Evolutionary conservation across 2,329 filamentous ascomycete species (phyloP).

Genomic region (Aureobasidium namibiae): DNA sequence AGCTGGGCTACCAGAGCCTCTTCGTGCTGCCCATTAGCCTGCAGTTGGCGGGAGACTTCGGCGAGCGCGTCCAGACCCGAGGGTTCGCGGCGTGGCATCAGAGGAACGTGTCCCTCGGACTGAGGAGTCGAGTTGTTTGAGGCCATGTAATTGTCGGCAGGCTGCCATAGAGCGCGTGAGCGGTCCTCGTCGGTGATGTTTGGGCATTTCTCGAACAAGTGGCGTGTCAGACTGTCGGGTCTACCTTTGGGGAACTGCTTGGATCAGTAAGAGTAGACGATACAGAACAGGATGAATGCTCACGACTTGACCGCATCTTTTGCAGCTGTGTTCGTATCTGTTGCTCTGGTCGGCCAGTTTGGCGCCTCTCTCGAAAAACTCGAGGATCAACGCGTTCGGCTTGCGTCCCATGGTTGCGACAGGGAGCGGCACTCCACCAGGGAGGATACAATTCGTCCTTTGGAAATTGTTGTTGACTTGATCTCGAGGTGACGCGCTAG

Average conservation of each 20-base stretch:
- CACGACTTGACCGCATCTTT: slow-evolving; percentile 69
- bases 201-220: slow-evolving; percentile 80
- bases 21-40: slow-evolving; percentile 14
- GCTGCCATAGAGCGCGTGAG: slow-evolving; percentile 15
- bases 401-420: slow-evolving; percentile 60
- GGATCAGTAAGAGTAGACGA: slow-evolving; percentile 17
- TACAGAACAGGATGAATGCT: background rate
- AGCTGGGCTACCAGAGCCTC: slow-evolving; percentile 14
- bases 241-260: slow-evolving; percentile 74
- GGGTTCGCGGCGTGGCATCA: slow-evolving; percentile 13
- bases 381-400: slow-evolving; percentile 74
- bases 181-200: slow-evolving; percentile 51
- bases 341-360: slow-evolving; percentile 88
- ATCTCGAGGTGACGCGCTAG: background rate
- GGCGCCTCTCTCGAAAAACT: slow-evolving; percentile 79
- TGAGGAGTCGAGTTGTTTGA: background rate
- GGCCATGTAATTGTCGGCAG: slow-evolving; percentile 4
- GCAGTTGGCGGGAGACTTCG: slow-evolving; percentile 69
- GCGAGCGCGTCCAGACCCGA: slow-evolving; percentile 79
- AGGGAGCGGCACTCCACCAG: background rate
- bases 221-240: slow-evolving; percentile 70
- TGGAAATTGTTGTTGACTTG: background rate
- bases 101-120: background rate
- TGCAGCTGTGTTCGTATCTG: slow-evolving; percentile 86
- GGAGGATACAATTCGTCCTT: background rate